A percentile compares a stretch with the other conserved stretches of the same genome.
Conservation (phyloP, 306 rosid species). For the Quercus agrifolia region DNA sequence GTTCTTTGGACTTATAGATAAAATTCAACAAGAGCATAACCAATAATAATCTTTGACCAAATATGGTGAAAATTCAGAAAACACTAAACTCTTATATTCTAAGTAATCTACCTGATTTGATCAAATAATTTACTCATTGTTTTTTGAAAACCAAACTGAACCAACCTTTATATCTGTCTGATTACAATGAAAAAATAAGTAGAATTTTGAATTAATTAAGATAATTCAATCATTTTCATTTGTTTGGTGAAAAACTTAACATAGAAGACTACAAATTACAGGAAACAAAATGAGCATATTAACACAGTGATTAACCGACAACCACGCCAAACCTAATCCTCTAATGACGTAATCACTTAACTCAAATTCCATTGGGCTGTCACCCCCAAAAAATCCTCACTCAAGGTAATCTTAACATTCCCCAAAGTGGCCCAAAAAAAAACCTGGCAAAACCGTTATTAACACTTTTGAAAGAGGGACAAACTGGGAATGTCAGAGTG, state of each 20-base stretch:
- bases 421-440: too few relatives aligned
- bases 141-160: too few relatives aligned
- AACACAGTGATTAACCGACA: slow-evolving; percentile 7
- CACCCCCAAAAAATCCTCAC: neutral
- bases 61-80: too few relatives aligned
- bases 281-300: neutral
- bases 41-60: too few relatives aligned
- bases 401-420: neutral
- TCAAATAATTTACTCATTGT: too few relatives aligned
- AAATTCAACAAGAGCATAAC: too few relatives aligned
- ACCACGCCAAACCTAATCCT: slow-evolving; percentile 9
- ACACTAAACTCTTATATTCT: too few relatives aligned
- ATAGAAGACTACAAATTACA: neutral
- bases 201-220: neutral
- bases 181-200: too few relatives aligned
- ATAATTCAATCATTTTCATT: neutral
- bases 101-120: too few relatives aligned
- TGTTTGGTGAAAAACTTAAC: neutral
- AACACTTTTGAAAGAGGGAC: slow-evolving; percentile 14
- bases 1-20: too few relatives aligned
- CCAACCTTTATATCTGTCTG: too few relatives aligned
- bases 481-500: slow-evolving; percentile 21
- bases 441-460: slow-evolving; percentile 30
- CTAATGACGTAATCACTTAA: neutral
- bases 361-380: slow-evolving; percentile 14